phyloP scores from a whole-genome alignment of 2,329 filamentous ascomycete species.

The Penicillium sp. region DNA sequence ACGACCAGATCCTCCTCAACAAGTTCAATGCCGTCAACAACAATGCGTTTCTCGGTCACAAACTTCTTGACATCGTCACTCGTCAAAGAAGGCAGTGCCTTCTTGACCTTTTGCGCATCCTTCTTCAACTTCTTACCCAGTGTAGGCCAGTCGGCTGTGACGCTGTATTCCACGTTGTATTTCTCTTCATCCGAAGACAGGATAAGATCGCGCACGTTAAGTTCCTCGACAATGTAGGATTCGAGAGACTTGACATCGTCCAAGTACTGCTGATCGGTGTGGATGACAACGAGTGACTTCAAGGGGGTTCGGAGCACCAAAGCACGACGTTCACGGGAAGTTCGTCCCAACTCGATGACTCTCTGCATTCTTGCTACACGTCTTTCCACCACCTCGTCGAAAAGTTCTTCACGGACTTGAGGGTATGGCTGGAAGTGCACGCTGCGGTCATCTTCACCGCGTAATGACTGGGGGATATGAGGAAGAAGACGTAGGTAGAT shows the following conservation, averaged over 20 bases:
- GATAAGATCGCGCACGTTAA: slow-evolving; percentile 83
- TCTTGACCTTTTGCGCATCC: slow-evolving; percentile 86
- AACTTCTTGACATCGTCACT: slow-evolving; percentile 79
- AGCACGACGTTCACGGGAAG: slow-evolving; percentile 77
- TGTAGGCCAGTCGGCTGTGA: slow-evolving; percentile 86
- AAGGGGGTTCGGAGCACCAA: slow-evolving; percentile 88
- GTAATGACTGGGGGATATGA: slow-evolving; percentile 70
- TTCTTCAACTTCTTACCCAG: slow-evolving; percentile 97
- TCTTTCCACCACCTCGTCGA: slow-evolving; percentile 80
- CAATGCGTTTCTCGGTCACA: slow-evolving; percentile 66
- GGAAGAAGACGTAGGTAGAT: slow-evolving; percentile 83
- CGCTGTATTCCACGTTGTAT: slow-evolving; percentile 89
- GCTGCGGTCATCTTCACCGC: slow-evolving; percentile 70
- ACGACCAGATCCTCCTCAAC: slow-evolving; percentile 79
- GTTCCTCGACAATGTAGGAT: slow-evolving; percentile 84
- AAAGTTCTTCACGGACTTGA: slow-evolving; percentile 80
- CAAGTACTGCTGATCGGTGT: slow-evolving; percentile 76
- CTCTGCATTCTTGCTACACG: slow-evolving; percentile 88
- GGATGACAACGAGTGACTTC: slow-evolving; percentile 84
- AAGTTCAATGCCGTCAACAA: slow-evolving; percentile 81
- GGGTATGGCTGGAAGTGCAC: slow-evolving; percentile 93
- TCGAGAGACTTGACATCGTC: slow-evolving; percentile 82
- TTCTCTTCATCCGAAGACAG: slow-evolving; percentile 81
- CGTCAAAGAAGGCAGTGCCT: slow-evolving; percentile 73
- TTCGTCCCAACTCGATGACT: slow-evolving; percentile 85